Conservation (phyloP, 169 alveolate species). For the Plasmodium coatneyi region DNA sequence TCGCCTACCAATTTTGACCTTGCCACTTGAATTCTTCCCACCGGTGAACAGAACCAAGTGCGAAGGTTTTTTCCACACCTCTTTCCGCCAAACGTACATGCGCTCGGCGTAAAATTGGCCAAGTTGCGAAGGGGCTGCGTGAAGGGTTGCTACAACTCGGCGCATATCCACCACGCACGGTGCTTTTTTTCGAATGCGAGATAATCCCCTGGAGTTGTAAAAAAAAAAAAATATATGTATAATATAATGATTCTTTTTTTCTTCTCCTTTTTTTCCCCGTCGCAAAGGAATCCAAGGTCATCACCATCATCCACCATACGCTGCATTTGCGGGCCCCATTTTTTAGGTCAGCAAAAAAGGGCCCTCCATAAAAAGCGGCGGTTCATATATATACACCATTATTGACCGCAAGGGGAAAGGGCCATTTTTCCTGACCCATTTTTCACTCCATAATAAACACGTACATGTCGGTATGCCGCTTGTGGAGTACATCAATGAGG, state of each 20-base stretch:
- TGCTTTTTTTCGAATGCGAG: not conserved
- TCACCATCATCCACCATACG: not conserved
- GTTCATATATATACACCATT: not conserved
- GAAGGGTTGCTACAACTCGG: not conserved
- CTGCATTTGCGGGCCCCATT: not conserved
- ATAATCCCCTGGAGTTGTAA: not conserved
- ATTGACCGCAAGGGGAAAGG: not conserved
- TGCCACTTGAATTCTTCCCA: not conserved
- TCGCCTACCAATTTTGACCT: not conserved
- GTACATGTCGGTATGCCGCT: conserved; percentile 20
- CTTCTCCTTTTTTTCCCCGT: not conserved
- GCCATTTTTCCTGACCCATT: not conserved
- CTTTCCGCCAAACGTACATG: not conserved
- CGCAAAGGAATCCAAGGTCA: not conserved
- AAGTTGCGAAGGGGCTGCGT: not conserved
- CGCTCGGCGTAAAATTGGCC: not conserved
- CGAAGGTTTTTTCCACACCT: not conserved
- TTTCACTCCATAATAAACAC: not conserved
- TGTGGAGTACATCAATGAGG: conserved; percentile 82
- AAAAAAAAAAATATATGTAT: not conserved
- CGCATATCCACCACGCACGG: not conserved
- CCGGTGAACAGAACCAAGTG: not conserved
- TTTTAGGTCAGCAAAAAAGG: not conserved
- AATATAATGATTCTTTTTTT: not conserved
- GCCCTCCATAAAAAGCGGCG: not conserved